phyloP scores from a whole-genome alignment of 345 rosid genomes.

The Erysimum cheiranthoides region DNA sequence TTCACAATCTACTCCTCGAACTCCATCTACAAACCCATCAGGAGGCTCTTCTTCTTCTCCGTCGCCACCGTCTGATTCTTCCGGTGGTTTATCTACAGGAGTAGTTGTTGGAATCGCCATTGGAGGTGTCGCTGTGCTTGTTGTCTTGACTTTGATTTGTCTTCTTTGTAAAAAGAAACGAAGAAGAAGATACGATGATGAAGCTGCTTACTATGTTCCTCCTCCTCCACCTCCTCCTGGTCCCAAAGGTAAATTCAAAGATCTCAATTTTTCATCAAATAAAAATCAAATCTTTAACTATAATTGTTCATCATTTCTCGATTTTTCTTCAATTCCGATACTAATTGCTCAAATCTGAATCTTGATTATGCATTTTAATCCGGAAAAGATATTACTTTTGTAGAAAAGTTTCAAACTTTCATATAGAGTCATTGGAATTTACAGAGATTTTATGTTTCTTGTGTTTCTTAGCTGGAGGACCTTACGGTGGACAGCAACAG shows the following conservation, averaged over 20 bases:
- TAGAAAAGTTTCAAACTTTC: conserved; percentile 9
- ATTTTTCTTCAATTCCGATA: background rate
- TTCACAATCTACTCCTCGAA: conserved; percentile 34
- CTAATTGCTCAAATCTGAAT: background rate
- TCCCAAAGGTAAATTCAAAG: conserved; percentile 30
- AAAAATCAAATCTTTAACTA: conserved; percentile 9
- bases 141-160: conserved; percentile 54
- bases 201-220: conserved; percentile 54
- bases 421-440: background rate
- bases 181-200: conserved; percentile 54
- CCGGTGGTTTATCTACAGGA: conserved; percentile 54
- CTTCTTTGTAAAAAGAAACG: conserved; percentile 65
- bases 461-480: conserved; percentile 56
- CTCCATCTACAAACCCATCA: conserved; percentile 39
- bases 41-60: conserved; percentile 25
- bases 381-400: background rate
- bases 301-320: background rate
- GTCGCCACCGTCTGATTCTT: conserved; percentile 45
- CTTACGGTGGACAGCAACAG: conserved; percentile 60
- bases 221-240: conserved; percentile 62
- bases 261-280: background rate
- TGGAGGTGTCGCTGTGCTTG: conserved; percentile 60
- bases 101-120: conserved; percentile 70
- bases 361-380: background rate
- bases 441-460: conserved; percentile 11